Base-by-base conservation (phyloP, 805 yeast genomes). In the Starmerella floricola region DNA sequence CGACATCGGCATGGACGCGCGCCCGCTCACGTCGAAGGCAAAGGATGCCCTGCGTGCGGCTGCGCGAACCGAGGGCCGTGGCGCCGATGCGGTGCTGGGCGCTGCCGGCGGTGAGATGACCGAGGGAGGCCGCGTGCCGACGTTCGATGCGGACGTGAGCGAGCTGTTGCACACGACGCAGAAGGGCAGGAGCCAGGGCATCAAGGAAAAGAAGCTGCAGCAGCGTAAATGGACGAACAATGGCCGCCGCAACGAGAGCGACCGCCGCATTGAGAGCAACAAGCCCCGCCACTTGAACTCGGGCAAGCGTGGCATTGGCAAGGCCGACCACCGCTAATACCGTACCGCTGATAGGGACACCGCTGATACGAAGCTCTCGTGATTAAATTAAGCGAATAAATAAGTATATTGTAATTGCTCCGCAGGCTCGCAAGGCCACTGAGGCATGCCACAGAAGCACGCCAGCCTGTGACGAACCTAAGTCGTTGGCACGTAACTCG, bases 231-330 rank as follows among this genome's bases (percentile, higher is more conserved):
- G 97, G 69, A 84, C 87, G 67, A 79, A 87, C 69, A 64, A 71
- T 58, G 95, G 96, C 33, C 78, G 94, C 65, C 81, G 77, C 52
- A 95, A 97, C 69, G 99, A 91, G 69, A 81, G 83, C 59, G 99
- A 91, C 67, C 79, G 97, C 65, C 94, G 85, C 62, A 69, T 76
- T 44, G 74, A 86, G 41, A 91, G 82, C 40, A 68, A 83, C 48
- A 64, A 83, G 67, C 95, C 96, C 50, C 88, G 87, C 71, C 98
- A 91, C 67, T 71, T 91, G 73, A 82, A 80, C 70, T 68, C 85
- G 56, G 99, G 99, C 67, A 91, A 91, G 74, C 78, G 98, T 68
- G 94, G 96, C 70, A 77, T 76, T 57, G 96, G 96, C 63, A 80
- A 79, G 63, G 78, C 85, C 50, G 94, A 85, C 63, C 74, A 82